phyloP scores from a whole-genome alignment of 352 stramenopile genomes.

The Globisporangium viniferum region DNA sequence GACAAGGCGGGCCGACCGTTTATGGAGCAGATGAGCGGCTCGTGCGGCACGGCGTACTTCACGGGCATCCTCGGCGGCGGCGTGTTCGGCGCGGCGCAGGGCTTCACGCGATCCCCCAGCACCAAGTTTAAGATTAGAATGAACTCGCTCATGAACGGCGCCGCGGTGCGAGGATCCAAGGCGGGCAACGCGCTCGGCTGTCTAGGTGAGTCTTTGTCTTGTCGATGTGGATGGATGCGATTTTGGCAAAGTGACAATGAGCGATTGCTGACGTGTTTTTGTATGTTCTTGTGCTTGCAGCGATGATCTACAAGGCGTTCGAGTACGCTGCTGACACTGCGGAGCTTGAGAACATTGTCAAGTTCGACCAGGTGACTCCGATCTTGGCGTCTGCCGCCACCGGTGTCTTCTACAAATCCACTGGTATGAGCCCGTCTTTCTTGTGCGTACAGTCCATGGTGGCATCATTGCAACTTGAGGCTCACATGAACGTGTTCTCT shows the following conservation, averaged over 20 bases:
- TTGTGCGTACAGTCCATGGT: not conserved
- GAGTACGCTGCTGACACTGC: constrained; percentile 76
- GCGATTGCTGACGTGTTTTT: constrained; percentile 15
- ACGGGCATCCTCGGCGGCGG: constrained; percentile 81
- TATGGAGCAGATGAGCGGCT: constrained; percentile 80
- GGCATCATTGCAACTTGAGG: not conserved
- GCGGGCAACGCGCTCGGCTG: constrained; percentile 81
- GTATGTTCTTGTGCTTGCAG: constrained; percentile 26
- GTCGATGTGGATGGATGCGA: not conserved
- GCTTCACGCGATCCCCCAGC: constrained; percentile 69
- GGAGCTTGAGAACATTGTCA: constrained; percentile 80
- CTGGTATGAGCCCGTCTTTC: constrained; percentile 23
- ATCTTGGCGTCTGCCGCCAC: constrained; percentile 81
- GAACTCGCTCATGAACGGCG: constrained; percentile 87
- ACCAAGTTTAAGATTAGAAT: constrained; percentile 88
- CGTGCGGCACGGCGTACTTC: constrained; percentile 81
- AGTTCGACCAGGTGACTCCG: constrained; percentile 81
- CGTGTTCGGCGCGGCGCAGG: constrained; percentile 57
- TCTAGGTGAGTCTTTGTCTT: constrained; percentile 43
- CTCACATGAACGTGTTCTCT: not conserved
- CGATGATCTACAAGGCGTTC: constrained; percentile 86
- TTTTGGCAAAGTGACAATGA: not conserved
- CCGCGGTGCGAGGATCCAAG: constrained; percentile 76
- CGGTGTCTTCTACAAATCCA: constrained; percentile 86
- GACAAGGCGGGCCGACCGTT: constrained; percentile 81